Percentiles rank a stretch among this genome's conserved stretches.
Conservation (phyloP, 768 basidiomycete genomes). For the Pleurotus eryngii region DNA sequence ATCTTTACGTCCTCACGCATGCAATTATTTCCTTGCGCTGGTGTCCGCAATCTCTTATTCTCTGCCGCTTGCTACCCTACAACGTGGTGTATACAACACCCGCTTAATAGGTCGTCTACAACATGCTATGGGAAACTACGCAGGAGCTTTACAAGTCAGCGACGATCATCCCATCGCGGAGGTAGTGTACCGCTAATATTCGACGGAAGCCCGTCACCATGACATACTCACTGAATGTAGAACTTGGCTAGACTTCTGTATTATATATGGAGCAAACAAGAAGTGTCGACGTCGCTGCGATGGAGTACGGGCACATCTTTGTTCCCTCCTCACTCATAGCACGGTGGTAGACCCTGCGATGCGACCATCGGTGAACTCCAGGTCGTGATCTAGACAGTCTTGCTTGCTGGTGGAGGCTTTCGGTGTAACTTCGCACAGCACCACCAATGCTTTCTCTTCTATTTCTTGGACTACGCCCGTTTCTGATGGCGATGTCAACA, state of each 20-base stretch:
- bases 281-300: background rate
- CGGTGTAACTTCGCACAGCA: slow-evolving; percentile 5
- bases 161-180: background rate
- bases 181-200: background rate
- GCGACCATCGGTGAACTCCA: background rate
- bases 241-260: too few species aligned
- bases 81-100: slow-evolving; percentile 2
- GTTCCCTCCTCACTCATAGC: background rate
- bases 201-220: background rate
- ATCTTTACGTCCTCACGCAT: too few species aligned
- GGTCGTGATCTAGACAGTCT: background rate
- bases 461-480: background rate
- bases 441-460: background rate
- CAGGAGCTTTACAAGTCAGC: background rate
- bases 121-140: background rate
- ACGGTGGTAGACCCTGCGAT: background rate
- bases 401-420: background rate
- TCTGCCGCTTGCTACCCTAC: background rate
- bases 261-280: too few species aligned
- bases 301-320: background rate
- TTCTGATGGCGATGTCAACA: background rate
- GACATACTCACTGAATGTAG: too few species aligned
- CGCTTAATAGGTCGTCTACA: background rate
- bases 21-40: background rate
- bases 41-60: background rate